Conservation (phyloP, 129 eudicot species). For the Helichrysum umbraculigerum region DNA sequence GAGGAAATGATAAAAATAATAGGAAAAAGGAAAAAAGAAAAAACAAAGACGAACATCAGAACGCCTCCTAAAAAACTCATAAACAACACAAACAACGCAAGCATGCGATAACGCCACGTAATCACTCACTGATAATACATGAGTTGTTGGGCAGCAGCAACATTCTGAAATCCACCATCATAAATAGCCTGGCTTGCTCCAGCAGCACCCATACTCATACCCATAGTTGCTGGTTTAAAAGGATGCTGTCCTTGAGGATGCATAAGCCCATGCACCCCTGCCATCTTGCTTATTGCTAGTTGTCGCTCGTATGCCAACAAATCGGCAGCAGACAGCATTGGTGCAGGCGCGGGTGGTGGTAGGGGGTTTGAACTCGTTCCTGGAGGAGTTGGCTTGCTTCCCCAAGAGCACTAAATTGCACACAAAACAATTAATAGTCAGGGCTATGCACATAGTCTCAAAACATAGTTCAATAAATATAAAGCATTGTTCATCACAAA, state of each 20-base stretch:
- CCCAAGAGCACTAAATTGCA: conserved; percentile 85
- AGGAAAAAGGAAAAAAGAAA: background rate
- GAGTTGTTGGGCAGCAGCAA: conserved; percentile 96
- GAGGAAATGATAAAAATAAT: background rate
- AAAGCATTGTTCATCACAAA: background rate
- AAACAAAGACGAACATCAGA: conserved; percentile 23
- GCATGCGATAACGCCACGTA: conserved; percentile 23
- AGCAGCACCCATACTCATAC: conserved; percentile 55
- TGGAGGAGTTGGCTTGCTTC: conserved; percentile 93
- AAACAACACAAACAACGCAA: conserved; percentile 20
- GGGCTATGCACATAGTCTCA: background rate
- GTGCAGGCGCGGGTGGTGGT: conserved; percentile 82
- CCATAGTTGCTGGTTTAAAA: conserved; percentile 72
- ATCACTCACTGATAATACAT: conserved; percentile 85
- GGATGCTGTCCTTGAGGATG: conserved; percentile 66
- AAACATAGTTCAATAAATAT: background rate
- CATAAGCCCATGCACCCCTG: conserved; percentile 52
- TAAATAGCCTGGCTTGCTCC: conserved; percentile 92
- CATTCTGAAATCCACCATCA: conserved; percentile 85
- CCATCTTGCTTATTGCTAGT: conserved; percentile 81
- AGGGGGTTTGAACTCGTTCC: conserved; percentile 92
- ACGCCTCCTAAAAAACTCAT: conserved; percentile 26
- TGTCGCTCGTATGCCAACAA: conserved; percentile 75
- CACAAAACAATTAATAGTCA: background rate
- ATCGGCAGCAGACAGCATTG: conserved; percentile 67